Conservation (phyloP, 75 land plant genomes). For the Pseudotsuga menziesii region DNA sequence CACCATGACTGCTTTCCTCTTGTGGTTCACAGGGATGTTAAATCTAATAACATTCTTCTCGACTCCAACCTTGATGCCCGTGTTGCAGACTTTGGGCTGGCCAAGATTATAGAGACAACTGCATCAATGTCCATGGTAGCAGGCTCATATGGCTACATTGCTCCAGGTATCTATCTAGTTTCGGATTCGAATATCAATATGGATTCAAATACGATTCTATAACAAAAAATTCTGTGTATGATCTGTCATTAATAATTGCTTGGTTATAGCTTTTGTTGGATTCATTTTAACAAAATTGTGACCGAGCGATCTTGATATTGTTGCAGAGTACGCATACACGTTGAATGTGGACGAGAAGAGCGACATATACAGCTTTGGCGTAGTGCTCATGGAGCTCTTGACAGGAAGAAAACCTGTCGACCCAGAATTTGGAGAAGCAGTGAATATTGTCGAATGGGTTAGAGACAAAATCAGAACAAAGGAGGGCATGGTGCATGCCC, state of each 20-base stretch:
- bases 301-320: not conserved
- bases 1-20: constrained; percentile 85
- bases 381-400: constrained; percentile 65
- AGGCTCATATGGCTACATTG: constrained; percentile 90
- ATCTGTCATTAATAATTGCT: not conserved
- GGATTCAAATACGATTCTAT: not conserved
- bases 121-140: constrained; percentile 77
- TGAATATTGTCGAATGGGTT: constrained; percentile 66
- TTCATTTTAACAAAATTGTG: not conserved
- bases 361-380: constrained; percentile 85
- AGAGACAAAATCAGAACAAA: constrained; percentile 28
- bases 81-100: constrained; percentile 82
- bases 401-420: constrained; percentile 62
- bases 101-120: constrained; percentile 47
- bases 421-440: constrained; percentile 57
- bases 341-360: constrained; percentile 75
- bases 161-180: constrained; percentile 52
- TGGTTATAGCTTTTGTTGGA: not conserved
- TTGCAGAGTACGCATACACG: constrained; percentile 66
- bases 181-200: not conserved
- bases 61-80: constrained; percentile 70
- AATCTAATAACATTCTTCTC: constrained; percentile 75
- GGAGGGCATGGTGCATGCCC: constrained; percentile 29
- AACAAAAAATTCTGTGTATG: too few relatives aligned
- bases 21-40: constrained; percentile 74